Conservation (phyloP, 306 rosid species). For the Rubus idaeus region DNA sequence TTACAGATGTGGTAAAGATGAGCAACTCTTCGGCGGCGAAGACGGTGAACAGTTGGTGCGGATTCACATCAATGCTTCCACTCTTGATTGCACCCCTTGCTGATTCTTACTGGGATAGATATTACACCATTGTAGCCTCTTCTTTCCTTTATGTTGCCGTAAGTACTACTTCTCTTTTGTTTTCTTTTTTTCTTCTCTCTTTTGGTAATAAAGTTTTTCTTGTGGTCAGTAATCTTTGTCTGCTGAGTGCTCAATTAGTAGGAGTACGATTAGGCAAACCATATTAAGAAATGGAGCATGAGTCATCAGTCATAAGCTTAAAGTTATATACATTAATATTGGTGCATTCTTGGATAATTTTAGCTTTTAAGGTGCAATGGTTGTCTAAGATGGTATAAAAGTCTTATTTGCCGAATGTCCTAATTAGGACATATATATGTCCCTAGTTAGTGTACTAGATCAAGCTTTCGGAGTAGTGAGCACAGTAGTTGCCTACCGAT, state of each 20-base stretch:
- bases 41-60: slow-evolving; percentile 79
- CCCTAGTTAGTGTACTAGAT: too few species aligned
- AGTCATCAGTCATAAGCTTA: slow-evolving; percentile 5
- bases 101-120: slow-evolving; percentile 74
- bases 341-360: background rate
- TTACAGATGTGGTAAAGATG: slow-evolving; percentile 75
- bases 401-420: too few species aligned
- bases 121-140: slow-evolving; percentile 64
- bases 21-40: slow-evolving; percentile 93
- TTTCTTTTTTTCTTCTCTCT: background rate
- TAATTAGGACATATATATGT: too few species aligned
- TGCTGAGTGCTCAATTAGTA: background rate
- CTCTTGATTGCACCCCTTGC: slow-evolving; percentile 82
- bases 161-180: slow-evolving; percentile 29
- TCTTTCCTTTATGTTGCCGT: slow-evolving; percentile 73
- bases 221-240: background rate
- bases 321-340: background rate
- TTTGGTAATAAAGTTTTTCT: slow-evolving; percentile 5
- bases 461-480: too few species aligned
- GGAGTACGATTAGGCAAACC: background rate
- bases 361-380: background rate
- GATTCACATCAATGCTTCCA: slow-evolving; percentile 87
- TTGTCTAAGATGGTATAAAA: background rate
- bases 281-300: background rate
- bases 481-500: too few species aligned